Percentiles rank a stretch among this genome's conserved stretches.
These are phyloP conservation scores for Phytophthora rubi DNA, from an alignment of 352 stramenopile genomes.

Conservation along the genomic window DNA sequence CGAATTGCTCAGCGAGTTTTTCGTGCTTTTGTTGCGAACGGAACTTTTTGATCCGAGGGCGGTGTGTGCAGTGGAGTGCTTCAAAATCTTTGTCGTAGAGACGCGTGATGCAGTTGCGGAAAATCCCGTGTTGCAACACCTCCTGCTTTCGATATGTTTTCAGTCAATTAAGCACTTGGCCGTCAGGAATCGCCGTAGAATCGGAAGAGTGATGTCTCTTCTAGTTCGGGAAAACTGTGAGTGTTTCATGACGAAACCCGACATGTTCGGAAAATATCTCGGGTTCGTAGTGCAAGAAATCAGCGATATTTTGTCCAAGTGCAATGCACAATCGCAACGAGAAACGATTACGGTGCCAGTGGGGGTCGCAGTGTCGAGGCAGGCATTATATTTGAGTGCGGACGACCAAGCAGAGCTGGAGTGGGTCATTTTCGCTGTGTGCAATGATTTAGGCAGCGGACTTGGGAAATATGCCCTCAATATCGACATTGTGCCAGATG, in stretches of 20 bases:
- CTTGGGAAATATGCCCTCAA: slow-evolving; percentile 79
- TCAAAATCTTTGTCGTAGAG: slow-evolving; percentile 66
- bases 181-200: slow-evolving; percentile 34
- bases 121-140: slow-evolving; percentile 57
- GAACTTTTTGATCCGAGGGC: slow-evolving; percentile 50
- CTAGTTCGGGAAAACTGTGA: slow-evolving; percentile 74
- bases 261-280: slow-evolving; percentile 84
- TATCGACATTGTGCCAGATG: slow-evolving; percentile 63
- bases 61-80: slow-evolving; percentile 66
- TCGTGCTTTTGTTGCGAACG: slow-evolving; percentile 58
- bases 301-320: slow-evolving; percentile 59
- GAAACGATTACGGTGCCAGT: background rate
- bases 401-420: slow-evolving; percentile 77
- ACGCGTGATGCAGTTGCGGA: slow-evolving; percentile 44
- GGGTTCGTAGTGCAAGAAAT: slow-evolving; percentile 81
- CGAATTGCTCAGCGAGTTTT: slow-evolving; percentile 65
- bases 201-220: slow-evolving; percentile 48
- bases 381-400: slow-evolving; percentile 36
- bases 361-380: background rate
- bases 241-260: slow-evolving; percentile 61
- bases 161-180: slow-evolving; percentile 61
- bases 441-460: slow-evolving; percentile 71
- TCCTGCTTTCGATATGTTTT: slow-evolving; percentile 80
- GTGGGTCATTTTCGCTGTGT: slow-evolving; percentile 81
- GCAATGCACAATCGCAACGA: slow-evolving; percentile 4